Evolutionary conservation across 345 rosid genomes (phyloP).

Genomic region (Boechera divaricarpa): DNA sequence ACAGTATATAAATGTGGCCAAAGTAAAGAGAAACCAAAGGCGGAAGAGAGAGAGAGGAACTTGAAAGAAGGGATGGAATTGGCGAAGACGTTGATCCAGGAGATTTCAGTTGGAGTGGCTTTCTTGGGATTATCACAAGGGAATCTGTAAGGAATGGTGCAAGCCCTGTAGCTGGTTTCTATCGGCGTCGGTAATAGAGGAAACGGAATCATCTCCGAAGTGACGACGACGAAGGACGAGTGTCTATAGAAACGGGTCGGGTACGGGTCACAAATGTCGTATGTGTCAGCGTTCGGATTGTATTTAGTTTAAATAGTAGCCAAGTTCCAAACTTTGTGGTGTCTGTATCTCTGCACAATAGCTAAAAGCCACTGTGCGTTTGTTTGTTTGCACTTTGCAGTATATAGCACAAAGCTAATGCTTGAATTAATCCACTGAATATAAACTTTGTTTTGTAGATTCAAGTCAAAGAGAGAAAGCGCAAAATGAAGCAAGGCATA

Average conservation of each 20-base stretch:
- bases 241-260: background rate
- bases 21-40: background rate
- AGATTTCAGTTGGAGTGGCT: conserved; percentile 82
- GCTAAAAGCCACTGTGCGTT: background rate
- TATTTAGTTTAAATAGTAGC: background rate
- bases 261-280: background rate
- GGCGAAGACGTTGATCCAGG: conserved; percentile 90
- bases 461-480: background rate
- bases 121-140: conserved; percentile 77
- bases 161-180: conserved; percentile 76
- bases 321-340: conserved; percentile 38
- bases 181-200: conserved; percentile 76
- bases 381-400: background rate
- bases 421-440: background rate
- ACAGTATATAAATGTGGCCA: conserved; percentile 2
- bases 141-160: conserved; percentile 89
- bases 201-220: conserved; percentile 72
- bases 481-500: background rate
- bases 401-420: conserved; percentile 1
- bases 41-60: conserved; percentile 37
- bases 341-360: background rate
- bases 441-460: background rate
- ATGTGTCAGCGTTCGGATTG: background rate
- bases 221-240: conserved; percentile 62
- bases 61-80: conserved; percentile 93